Conservation (phyloP, 441 rosid genomes). For the Gossypium trilobum region DNA sequence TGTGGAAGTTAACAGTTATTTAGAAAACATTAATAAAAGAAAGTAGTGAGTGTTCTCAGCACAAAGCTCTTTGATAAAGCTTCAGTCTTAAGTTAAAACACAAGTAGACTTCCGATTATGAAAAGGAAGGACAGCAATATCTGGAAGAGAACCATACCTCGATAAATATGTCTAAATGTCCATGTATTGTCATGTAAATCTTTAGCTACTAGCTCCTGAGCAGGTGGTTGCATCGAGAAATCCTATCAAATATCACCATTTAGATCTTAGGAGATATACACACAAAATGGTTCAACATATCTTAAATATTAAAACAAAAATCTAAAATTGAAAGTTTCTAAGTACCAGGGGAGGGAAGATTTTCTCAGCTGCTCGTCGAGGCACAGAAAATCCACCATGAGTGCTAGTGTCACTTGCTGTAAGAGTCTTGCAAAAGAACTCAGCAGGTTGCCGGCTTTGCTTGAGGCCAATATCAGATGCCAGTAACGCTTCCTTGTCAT, state of each 20-base stretch:
- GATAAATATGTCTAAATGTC: constrained; percentile 92
- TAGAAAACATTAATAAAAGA: not conserved
- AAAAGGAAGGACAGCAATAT: not conserved
- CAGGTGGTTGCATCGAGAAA: constrained; percentile 83
- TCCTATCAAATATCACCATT: constrained; percentile 42
- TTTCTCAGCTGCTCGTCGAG: constrained; percentile 91
- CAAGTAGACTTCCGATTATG: not conserved
- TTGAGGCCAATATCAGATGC: constrained; percentile 77
- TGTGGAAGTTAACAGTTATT: not conserved
- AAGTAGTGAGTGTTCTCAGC: not conserved
- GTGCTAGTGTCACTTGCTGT: constrained; percentile 97
- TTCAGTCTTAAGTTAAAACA: not conserved
- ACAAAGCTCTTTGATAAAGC: not conserved
- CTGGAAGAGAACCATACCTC: constrained; percentile 37
- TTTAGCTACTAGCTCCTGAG: constrained; percentile 73
- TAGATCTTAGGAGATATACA: constrained; percentile 20
- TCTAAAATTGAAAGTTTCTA: constrained; percentile 4
- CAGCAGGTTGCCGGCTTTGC: constrained; percentile 67
- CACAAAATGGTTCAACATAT: constrained; percentile 6
- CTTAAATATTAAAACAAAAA: not conserved
- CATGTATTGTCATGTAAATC: constrained; percentile 80
- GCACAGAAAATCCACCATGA: constrained; percentile 94
- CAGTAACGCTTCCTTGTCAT: constrained; percentile 70
- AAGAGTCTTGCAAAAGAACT: constrained; percentile 91
- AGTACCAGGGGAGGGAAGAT: constrained; percentile 81